Percentiles rank a stretch among this genome's conserved stretches.
Conservation (phyloP, 768 basidiomycete genomes). For the Tulasnella sp. region DNA sequence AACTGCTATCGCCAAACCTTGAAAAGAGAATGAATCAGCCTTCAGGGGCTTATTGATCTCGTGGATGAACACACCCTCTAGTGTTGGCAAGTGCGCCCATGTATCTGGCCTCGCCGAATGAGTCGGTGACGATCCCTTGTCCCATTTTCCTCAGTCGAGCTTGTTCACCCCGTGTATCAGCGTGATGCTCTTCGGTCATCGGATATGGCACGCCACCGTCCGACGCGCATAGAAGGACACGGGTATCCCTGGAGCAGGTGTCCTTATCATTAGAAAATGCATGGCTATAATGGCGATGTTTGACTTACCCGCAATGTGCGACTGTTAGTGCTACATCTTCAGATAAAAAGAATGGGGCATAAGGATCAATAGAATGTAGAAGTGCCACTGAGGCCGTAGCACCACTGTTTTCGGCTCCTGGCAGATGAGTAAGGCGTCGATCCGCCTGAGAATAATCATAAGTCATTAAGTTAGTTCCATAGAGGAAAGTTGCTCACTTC, state of each 20-base stretch:
- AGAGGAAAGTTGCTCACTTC: constrained; percentile 39
- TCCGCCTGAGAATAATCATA: constrained; percentile 46
- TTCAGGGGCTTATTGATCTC: neutral
- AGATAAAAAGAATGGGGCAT: constrained; percentile 72
- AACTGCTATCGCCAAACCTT: constrained; percentile 80
- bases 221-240: constrained; percentile 68
- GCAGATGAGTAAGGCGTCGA: constrained; percentile 52
- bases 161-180: constrained; percentile 80
- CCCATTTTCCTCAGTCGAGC: constrained; percentile 78
- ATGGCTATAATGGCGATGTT: neutral
- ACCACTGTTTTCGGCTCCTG: constrained; percentile 61
- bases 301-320: constrained; percentile 75
- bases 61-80: constrained; percentile 44
- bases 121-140: constrained; percentile 78
- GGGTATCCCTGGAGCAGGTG: constrained; percentile 54
- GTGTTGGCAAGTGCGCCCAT: constrained; percentile 93
- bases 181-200: constrained; percentile 92
- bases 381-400: constrained; percentile 85
- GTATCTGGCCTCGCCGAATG: constrained; percentile 82
- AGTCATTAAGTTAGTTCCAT: neutral
- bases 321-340: constrained; percentile 65
- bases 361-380: constrained; percentile 83
- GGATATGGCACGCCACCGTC: constrained; percentile 59
- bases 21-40: neutral
- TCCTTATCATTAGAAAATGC: neutral